These are phyloP conservation scores for Dryas integrifolia DNA, from an alignment of 331 rosid genomes.

Conservation along the genomic window DNA sequence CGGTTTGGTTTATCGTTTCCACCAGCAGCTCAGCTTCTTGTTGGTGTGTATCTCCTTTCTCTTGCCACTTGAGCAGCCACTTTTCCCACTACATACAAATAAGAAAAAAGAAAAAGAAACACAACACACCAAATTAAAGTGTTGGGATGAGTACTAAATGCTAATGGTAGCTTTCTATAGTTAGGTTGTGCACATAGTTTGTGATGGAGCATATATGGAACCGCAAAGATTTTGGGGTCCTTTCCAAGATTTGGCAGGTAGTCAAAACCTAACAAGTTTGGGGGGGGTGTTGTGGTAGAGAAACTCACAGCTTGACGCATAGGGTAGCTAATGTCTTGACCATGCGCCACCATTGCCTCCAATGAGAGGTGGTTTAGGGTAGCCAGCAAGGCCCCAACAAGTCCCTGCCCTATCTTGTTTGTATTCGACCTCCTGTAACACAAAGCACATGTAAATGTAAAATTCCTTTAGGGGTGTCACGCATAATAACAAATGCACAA, in stretches of 20 bases:
- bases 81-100: constrained; percentile 59
- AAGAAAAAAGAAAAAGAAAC: background rate
- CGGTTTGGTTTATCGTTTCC: constrained; percentile 57
- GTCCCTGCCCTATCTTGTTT: constrained; percentile 41
- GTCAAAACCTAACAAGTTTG: background rate
- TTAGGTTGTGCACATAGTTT: background rate
- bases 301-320: constrained; percentile 58
- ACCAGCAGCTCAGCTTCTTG: constrained; percentile 69
- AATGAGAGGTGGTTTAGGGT: constrained; percentile 61
- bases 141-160: background rate
- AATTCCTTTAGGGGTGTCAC: background rate
- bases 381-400: constrained; percentile 48
- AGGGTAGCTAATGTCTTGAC: constrained; percentile 60
- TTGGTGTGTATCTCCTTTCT: constrained; percentile 50
- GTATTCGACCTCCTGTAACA: constrained; percentile 47
- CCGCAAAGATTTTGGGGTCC: too few relatives aligned
- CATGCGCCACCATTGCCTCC: constrained; percentile 55
- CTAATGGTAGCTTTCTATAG: background rate
- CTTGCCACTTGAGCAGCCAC: constrained; percentile 74
- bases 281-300: background rate
- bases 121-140: background rate
- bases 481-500: too few relatives aligned
- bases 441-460: background rate
- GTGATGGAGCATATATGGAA: too few relatives aligned
- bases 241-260: background rate